Evolutionary conservation across 441 rosid genomes (phyloP).

Genomic region (Pelargonium myrrhifolium): DNA sequence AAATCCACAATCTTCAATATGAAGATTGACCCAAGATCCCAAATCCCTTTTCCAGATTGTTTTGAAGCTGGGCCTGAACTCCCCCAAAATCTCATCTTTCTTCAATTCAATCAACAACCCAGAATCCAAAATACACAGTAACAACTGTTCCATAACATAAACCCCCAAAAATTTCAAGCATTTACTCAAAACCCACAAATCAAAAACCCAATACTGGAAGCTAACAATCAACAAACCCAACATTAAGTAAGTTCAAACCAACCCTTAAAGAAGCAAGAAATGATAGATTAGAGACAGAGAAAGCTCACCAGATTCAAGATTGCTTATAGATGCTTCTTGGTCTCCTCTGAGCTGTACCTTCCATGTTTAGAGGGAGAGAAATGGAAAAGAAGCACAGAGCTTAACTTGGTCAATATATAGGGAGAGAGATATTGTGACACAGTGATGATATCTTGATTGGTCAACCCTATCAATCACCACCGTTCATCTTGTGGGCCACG

Average conservation of each 20-base stretch:
- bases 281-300: slow-evolving; percentile 3
- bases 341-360: slow-evolving; percentile 15
- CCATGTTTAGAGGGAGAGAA: slow-evolving; percentile 10
- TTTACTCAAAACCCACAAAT: slow-evolving; percentile 12
- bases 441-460: slow-evolving; percentile 12
- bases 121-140: slow-evolving; percentile 14
- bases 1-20: too few species aligned
- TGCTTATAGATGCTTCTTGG: slow-evolving; percentile 20
- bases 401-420: slow-evolving; percentile 19
- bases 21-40: slow-evolving; percentile 10
- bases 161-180: slow-evolving; percentile 4
- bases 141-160: slow-evolving; percentile 12
- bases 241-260: not conserved
- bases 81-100: slow-evolving; percentile 15
- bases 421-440: too few species aligned
- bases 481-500: slow-evolving; percentile 9
- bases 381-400: not conserved
- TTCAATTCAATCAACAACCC: slow-evolving; percentile 11
- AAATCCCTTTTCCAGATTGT: not conserved
- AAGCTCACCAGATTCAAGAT: slow-evolving; percentile 30
- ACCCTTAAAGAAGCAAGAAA: slow-evolving; percentile 1
- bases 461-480: slow-evolving; percentile 27
- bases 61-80: not conserved
- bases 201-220: too few species aligned
- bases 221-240: not conserved